phyloP scores from a whole-genome alignment of 768 basidiomycete genomes.

The Podaxis sp. region DNA sequence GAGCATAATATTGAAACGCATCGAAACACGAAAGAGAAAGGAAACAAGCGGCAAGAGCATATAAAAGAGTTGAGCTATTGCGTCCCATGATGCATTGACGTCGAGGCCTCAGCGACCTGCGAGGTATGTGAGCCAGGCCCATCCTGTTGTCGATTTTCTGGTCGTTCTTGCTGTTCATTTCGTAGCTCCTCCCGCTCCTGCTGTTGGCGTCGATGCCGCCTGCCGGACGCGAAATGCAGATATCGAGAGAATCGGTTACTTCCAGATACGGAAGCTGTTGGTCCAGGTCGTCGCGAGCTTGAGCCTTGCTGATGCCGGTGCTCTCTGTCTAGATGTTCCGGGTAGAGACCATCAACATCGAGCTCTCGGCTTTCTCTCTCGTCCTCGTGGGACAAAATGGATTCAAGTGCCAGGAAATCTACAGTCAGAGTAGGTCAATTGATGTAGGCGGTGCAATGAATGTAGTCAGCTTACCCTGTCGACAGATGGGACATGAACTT shows the following conservation, averaged over 20 bases:
- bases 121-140: background rate
- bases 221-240: conserved; percentile 49
- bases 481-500: conserved; percentile 88
- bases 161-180: background rate
- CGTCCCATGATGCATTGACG: background rate
- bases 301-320: conserved; percentile 17
- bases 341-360: conserved; percentile 1
- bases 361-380: conserved; percentile 11
- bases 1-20: background rate
- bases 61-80: background rate
- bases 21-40: background rate
- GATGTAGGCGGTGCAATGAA: background rate
- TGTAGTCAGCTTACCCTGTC: conserved; percentile 64
- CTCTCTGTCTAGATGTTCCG: conserved; percentile 7
- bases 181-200: background rate
- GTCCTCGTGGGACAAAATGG: conserved; percentile 42
- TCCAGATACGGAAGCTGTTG: background rate
- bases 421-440: conserved; percentile 8
- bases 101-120: background rate
- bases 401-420: conserved; percentile 62
- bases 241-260: conserved; percentile 53
- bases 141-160: background rate
- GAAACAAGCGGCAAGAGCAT: background rate
- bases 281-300: background rate
- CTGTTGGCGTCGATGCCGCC: conserved; percentile 25